Conservation (phyloP, 495 filamentous ascomycete genomes). For the Talaromyces thailandensis region DNA sequence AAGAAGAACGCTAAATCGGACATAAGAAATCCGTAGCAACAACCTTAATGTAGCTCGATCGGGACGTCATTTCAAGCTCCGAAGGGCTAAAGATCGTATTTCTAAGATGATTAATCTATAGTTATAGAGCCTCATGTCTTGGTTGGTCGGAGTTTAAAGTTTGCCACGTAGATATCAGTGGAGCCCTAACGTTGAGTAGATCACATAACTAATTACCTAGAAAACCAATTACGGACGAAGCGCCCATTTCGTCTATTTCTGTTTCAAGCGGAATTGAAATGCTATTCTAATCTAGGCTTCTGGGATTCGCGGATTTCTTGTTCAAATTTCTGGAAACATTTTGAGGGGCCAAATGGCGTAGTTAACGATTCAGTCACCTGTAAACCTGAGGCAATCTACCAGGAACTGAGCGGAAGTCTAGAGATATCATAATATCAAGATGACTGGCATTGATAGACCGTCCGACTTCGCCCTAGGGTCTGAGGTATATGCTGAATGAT, state of each 20-base stretch:
- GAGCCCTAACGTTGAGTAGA: background rate
- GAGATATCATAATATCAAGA: background rate
- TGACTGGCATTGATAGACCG: background rate
- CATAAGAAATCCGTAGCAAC: background rate
- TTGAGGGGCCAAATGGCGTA: background rate
- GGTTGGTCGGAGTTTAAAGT: background rate
- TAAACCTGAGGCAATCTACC: background rate
- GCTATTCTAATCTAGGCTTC: background rate
- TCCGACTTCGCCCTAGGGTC: background rate
- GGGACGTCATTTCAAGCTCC: background rate
- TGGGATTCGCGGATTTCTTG: background rate
- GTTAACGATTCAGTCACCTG: background rate
- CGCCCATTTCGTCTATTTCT: background rate
- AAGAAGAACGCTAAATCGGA: background rate
- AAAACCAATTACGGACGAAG: background rate
- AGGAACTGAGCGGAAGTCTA: background rate
- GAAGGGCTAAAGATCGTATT: background rate
- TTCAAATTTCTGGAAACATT: background rate
- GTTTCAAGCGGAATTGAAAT: background rate
- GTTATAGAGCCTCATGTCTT: background rate
- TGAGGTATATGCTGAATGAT: background rate
- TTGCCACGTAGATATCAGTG: background rate
- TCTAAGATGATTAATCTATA: background rate
- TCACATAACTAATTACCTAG: background rate
- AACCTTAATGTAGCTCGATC: background rate